A percentile compares a stretch with the other conserved stretches of the same genome.
These are phyloP conservation scores for Coprinopsis cinerea DNA, from an alignment of 768 basidiomycete species.

Conservation along the genomic window DNA sequence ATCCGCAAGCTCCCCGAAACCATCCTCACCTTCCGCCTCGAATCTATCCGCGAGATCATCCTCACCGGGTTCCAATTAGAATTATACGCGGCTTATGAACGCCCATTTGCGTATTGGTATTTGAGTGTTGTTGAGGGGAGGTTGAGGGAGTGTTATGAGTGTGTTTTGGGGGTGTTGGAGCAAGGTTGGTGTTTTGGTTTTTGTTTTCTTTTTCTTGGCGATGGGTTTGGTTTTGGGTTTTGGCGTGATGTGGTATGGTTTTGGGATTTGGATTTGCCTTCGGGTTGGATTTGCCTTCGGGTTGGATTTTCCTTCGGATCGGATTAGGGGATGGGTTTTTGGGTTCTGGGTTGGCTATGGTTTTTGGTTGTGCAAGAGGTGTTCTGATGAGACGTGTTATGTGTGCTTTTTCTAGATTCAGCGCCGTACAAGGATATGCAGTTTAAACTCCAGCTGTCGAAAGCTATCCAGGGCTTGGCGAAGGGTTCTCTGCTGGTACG, in stretches of 20 bases:
- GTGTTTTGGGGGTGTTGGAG: slow-evolving; percentile 32
- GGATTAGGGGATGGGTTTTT: too few relatives aligned
- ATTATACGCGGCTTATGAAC: slow-evolving; percentile 63
- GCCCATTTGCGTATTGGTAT: slow-evolving; percentile 75
- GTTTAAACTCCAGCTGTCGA: neutral
- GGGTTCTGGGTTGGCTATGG: too few relatives aligned
- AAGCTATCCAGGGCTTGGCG: neutral
- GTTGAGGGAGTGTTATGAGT: slow-evolving; percentile 51
- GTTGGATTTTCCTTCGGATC: too few relatives aligned
- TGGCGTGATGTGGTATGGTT: too few relatives aligned
- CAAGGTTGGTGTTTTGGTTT: too few relatives aligned
- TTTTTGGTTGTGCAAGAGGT: slow-evolving; percentile 43
- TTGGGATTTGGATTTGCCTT: too few relatives aligned
- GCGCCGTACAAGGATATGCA: neutral
- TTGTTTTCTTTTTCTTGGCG: too few relatives aligned
- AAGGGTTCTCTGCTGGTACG: neutral
- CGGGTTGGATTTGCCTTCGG: too few relatives aligned
- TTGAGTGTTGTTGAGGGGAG: slow-evolving; percentile 47
- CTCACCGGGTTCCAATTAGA: slow-evolving; percentile 75
- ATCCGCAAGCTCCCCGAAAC: slow-evolving; percentile 38
- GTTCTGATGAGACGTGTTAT: neutral
- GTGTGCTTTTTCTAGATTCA: neutral
- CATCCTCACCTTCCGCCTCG: slow-evolving; percentile 53
- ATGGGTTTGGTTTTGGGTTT: too few relatives aligned
- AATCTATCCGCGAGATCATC: slow-evolving; percentile 59